Evolutionary conservation across 768 basidiomycete genomes (phyloP), one percentile per base, ranked within the genome.

Genomic region (Agaricus blazei): DNA sequence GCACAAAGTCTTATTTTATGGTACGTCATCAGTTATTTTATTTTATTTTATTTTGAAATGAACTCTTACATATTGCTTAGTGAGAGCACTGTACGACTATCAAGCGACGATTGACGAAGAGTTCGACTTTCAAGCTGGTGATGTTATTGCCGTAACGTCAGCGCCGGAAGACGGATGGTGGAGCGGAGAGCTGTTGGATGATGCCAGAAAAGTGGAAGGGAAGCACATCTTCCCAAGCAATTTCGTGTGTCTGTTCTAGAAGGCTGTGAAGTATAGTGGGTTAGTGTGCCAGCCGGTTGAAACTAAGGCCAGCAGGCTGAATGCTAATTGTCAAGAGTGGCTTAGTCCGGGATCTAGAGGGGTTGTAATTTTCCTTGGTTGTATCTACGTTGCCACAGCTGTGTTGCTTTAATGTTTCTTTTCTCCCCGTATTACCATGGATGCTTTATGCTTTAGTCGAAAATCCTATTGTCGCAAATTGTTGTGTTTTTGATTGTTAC

Each of bases 91-190:
- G 56, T 96, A 92, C 64, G 88, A 93, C 71, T 95, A 94, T 66
- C 73, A 73, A 0, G 92, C 90, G 4, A 84, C 87, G 6, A 91
- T 88, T 58, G 82, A 88, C 2, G 93, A 95, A 64, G 96, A 98
- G 70, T 98, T 98, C 70, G 89, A 94, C 71, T 98, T 98, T 81
- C 91, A 94, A 66, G 73, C 84, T 11, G 91, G 90, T n/a, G 96
- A 98, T 72, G 87, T 97, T 59, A 97, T 98, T 61, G 95, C 95
- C 1, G 95, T 98, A 23, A 96, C 93, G 0, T 82, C 84, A 8
- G 95, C 93, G 15, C 94, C 94, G 8, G 93, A 94, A 64, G 95
- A 97, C 66, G 96, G 96, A 1, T 98, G 96, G 96, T 98, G 95
- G 96, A 90, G 87, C 61, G 96, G 96, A 19, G 87, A 89, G 65